Percentiles rank a stretch among this genome's conserved stretches.
These are phyloP conservation scores for Melaleuca alternifolia DNA, from an alignment of 345 rosid genomes.

Conservation along the genomic window DNA sequence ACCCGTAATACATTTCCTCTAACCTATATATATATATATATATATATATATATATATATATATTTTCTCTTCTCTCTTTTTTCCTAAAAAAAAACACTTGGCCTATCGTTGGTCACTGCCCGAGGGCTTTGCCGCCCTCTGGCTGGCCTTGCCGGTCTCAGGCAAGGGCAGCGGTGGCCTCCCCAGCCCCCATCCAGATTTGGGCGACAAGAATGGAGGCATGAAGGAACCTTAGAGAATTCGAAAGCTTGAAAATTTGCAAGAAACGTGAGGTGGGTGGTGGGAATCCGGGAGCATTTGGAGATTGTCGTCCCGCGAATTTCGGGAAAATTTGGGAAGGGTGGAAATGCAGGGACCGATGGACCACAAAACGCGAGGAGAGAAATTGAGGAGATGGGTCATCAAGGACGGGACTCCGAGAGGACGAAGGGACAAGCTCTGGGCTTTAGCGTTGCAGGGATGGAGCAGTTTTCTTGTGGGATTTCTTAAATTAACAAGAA, in stretches of 20 bases:
- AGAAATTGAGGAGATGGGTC: background rate
- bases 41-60: too few relatives aligned
- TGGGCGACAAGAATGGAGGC: constrained; percentile 46
- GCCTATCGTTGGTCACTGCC: too few relatives aligned
- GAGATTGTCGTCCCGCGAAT: background rate
- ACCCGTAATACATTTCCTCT: too few relatives aligned
- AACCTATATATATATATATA: too few relatives aligned
- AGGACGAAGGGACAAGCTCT: background rate
- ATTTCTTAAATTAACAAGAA: background rate
- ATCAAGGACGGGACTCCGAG: background rate
- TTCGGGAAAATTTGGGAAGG: background rate
- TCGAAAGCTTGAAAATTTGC: background rate
- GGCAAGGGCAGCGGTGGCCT: too few relatives aligned
- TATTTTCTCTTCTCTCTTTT: too few relatives aligned
- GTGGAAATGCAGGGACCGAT: background rate
- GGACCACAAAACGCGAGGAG: background rate
- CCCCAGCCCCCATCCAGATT: too few relatives aligned
- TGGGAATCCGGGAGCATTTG: background rate
- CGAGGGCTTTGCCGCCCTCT: too few relatives aligned
- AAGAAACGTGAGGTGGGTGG: background rate
- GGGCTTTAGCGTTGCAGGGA: background rate
- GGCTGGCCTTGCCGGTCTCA: too few relatives aligned
- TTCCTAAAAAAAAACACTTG: too few relatives aligned
- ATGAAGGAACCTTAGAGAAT: constrained; percentile 17
- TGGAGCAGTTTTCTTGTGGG: background rate